These are phyloP conservation scores for Erodium maritimum DNA, from an alignment of 345 rosid species.

Conservation along the genomic window DNA sequence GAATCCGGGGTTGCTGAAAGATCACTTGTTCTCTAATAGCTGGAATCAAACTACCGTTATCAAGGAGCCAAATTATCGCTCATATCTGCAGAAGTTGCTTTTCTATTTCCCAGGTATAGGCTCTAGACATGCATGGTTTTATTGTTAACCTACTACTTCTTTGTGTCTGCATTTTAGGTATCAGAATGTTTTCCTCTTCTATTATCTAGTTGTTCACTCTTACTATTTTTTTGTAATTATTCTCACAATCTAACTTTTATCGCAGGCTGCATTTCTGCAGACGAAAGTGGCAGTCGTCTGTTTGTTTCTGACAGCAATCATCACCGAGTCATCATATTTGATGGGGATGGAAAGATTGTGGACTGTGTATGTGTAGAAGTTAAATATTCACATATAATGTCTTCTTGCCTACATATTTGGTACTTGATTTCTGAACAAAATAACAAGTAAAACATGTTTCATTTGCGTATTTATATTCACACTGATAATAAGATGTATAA, in stretches of 20 bases:
- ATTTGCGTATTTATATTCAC: neutral
- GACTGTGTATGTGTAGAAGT: slow-evolving; percentile 56
- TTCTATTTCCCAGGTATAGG: slow-evolving; percentile 62
- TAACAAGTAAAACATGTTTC: no score
- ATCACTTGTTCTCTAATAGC: slow-evolving; percentile 21
- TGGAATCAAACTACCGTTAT: slow-evolving; percentile 37
- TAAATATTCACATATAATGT: neutral
- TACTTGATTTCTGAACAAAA: neutral
- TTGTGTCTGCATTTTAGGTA: neutral
- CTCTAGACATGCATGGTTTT: slow-evolving; percentile 9
- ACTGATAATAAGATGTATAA: neutral
- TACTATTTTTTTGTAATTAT: neutral
- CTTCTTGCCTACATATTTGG: neutral
- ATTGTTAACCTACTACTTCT: neutral
- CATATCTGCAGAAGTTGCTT: slow-evolving; percentile 35
- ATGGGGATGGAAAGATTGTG: slow-evolving; percentile 51
- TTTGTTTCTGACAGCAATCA: slow-evolving; percentile 92
- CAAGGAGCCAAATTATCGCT: slow-evolving; percentile 38
- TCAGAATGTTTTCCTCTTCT: neutral
- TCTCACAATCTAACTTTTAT: slow-evolving; percentile 10
- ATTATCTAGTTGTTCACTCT: neutral
- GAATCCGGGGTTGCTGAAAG: slow-evolving; percentile 16
- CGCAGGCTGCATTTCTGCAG: slow-evolving; percentile 71
- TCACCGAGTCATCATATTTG: slow-evolving; percentile 66
- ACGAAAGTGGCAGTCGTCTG: slow-evolving; percentile 46